Percentiles rank a stretch among this genome's conserved stretches.
Evolutionary conservation across 176 grass and related monocot species (phyloP).

Genomic region (Aechmea fasciata): DNA sequence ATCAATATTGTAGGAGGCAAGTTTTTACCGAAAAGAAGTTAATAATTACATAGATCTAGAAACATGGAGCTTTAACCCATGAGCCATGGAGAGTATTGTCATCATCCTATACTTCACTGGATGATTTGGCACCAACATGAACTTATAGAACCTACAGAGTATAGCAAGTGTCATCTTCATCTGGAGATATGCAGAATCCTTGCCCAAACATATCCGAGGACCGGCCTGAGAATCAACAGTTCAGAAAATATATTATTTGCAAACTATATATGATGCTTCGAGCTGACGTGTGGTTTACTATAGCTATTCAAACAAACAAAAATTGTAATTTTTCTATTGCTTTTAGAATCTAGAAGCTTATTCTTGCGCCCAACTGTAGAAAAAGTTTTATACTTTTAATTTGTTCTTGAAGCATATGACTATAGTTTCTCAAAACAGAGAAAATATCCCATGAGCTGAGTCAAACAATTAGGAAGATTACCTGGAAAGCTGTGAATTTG

Average conservation of each 20-base stretch:
- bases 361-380: neutral
- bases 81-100: constrained; percentile 90
- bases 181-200: constrained; percentile 91
- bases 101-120: constrained; percentile 84
- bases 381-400: neutral
- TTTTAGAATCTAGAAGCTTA: too few relatives aligned
- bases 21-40: constrained; percentile 7
- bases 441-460: too few relatives aligned
- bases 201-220: constrained; percentile 84
- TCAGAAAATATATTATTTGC: neutral
- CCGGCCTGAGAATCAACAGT: constrained; percentile 37
- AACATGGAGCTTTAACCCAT: constrained; percentile 73
- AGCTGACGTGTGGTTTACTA: neutral
- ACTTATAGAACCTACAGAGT: constrained; percentile 71
- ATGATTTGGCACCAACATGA: constrained; percentile 55
- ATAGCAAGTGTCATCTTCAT: constrained; percentile 95
- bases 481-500: constrained; percentile 99
- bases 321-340: too few relatives aligned
- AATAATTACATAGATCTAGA: constrained; percentile 26
- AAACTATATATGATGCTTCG: neutral
- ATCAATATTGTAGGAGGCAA: neutral
- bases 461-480: neutral
- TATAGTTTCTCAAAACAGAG: too few relatives aligned
- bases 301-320: neutral
- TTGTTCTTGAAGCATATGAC: too few relatives aligned